Evolutionary conservation across 257 asterid genomes (phyloP), one percentile per base, ranked within the genome.

Genomic region (Pogostemon cablin): DNA sequence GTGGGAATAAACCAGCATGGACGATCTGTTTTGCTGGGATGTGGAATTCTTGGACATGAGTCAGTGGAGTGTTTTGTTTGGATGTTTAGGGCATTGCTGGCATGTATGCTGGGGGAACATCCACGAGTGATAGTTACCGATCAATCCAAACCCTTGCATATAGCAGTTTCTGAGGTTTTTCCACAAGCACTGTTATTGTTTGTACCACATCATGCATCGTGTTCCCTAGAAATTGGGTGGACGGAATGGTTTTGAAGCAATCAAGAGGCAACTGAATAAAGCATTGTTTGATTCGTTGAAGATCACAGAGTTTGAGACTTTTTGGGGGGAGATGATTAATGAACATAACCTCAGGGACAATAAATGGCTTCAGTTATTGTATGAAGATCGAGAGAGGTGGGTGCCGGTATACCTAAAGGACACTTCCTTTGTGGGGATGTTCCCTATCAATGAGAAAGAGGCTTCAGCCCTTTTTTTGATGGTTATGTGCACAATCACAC

Each of bases 141-240:
- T 75, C 89, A 80, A 78, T 85, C 85, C 46, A 83, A 82, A 67
- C 68, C 72, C 55, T 72, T 87, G 81, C 75, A 74, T 9, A 60
- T 65, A 52, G 90, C 88, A 3, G 81, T 87, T 71, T 75, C 82
- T 9, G 81, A 83, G 75, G 91, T 83, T 50, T 85, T 85, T 47
- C 88, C 87, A 4, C 75, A 65, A 69, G 75, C 87, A 83, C 72
- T 83, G 86, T 73, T 85, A 81, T 64, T 72, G 82, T 75, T 66
- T 75, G 67, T 77, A 81, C 53, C 75, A 81, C 53, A 79, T 81
- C 43, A 75, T 81, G 84, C 85, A 78, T 77, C 82, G 84, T 47
- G 84, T 83, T 77, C 91, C 91, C 53, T 87, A 86, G 76, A 83
- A 86, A 68, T 72, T 87, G 84, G 90, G 90, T 60, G 95, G 95